These are phyloP conservation scores for Wickerhamiella spandovensis DNA, from an alignment of 805 yeast species.

Conservation along the genomic window DNA sequence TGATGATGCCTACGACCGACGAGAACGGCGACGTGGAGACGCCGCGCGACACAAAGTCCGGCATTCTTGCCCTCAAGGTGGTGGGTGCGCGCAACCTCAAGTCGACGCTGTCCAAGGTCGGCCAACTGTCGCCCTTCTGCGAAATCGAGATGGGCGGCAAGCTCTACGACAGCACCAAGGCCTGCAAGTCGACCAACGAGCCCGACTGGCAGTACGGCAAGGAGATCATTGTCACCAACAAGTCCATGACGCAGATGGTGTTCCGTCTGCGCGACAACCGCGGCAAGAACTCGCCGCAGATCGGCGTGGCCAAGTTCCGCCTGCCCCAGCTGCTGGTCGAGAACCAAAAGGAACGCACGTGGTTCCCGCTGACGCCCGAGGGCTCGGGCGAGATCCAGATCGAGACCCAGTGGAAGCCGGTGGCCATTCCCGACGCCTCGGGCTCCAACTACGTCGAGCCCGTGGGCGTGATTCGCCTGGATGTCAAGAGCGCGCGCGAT, in stretches of 20 bases:
- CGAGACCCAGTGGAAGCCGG: slow-evolving; percentile 75
- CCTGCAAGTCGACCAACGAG: slow-evolving; percentile 44
- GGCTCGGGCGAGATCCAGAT: slow-evolving; percentile 55
- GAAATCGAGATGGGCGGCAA: slow-evolving; percentile 59
- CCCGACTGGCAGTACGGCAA: slow-evolving; percentile 53
- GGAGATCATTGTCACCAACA: slow-evolving; percentile 61
- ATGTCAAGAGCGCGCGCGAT: slow-evolving; percentile 53
- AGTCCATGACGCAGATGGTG: slow-evolving; percentile 55
- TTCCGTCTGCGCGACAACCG: slow-evolving; percentile 52
- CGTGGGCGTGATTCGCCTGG: slow-evolving; percentile 74
- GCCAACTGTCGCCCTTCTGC: slow-evolving; percentile 49
- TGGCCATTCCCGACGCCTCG: slow-evolving; percentile 48
- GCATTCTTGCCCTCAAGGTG: slow-evolving; percentile 63
- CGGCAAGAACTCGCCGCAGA: slow-evolving; percentile 41
- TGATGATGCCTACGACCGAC: slow-evolving; percentile 41
- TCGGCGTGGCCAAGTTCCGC: slow-evolving; percentile 41
- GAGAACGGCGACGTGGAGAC: slow-evolving; percentile 54
- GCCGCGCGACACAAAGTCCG: slow-evolving; percentile 88
- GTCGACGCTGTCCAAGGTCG: slow-evolving; percentile 28
- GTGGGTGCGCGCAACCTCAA: slow-evolving; percentile 46
- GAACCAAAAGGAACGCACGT: slow-evolving; percentile 58
- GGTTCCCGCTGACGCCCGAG: slow-evolving; percentile 61
- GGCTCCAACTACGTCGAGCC: slow-evolving; percentile 88
- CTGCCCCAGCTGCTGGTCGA: slow-evolving; percentile 56
- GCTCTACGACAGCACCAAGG: slow-evolving; percentile 41